Evolutionary conservation across 495 filamentous ascomycete species (phyloP).

Genomic region (Poronia punctata): DNA sequence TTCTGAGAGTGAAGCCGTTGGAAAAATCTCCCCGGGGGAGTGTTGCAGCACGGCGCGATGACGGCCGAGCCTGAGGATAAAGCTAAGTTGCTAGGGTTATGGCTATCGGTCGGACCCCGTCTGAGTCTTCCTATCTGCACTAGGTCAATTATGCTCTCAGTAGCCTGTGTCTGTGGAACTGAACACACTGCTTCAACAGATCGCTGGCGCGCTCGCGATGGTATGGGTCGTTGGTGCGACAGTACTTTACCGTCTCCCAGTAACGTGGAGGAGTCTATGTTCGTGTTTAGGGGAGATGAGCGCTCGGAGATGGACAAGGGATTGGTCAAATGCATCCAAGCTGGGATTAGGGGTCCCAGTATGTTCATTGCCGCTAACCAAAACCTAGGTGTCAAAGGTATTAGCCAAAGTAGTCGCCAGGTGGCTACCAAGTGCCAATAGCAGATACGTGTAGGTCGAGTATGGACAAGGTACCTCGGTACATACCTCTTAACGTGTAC

Average conservation of each 20-base stretch:
- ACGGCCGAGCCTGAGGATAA: conserved; percentile 32
- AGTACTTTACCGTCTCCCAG: too few relatives aligned
- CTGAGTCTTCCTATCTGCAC: too few relatives aligned
- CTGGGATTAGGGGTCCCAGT: conserved; percentile 3
- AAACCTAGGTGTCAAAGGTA: too few relatives aligned
- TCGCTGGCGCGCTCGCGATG: background rate
- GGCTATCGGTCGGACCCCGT: too few relatives aligned
- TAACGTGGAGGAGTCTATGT: background rate
- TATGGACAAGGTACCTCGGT: too few relatives aligned
- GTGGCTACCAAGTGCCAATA: background rate
- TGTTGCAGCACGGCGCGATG: conserved; percentile 35
- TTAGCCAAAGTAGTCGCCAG: conserved; percentile 1
- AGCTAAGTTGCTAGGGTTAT: too few relatives aligned
- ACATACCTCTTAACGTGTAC: too few relatives aligned
- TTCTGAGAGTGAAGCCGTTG: conserved; percentile 41
- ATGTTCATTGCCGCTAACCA: conserved; percentile 5
- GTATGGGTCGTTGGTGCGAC: conserved; percentile 2
- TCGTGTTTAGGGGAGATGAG: conserved; percentile 8
- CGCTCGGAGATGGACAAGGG: too few relatives aligned
- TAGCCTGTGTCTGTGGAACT: too few relatives aligned
- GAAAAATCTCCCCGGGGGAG: conserved; percentile 22
- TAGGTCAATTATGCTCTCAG: too few relatives aligned
- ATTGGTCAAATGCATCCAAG: conserved; percentile 11
- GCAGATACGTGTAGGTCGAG: too few relatives aligned
- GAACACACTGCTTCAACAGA: too few relatives aligned